Evolutionary conservation across 805 yeast species (phyloP), one percentile per base, ranked within the genome.

Genomic region (Starmera quercuum): DNA sequence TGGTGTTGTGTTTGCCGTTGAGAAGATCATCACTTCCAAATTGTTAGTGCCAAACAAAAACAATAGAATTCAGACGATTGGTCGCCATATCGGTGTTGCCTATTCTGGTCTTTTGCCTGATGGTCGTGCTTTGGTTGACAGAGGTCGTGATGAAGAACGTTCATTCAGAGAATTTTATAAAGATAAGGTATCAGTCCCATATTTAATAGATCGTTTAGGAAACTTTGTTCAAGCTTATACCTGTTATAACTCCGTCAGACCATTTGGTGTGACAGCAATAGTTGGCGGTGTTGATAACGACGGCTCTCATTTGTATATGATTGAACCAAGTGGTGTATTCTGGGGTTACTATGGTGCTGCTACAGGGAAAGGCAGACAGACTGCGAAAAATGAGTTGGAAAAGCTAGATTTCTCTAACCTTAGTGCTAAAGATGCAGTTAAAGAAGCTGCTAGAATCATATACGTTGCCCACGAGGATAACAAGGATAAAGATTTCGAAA

Each of bases 341-440:
- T 94, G 98, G 97, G 99, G 99, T 33, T 92, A 92, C 63, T 71
- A 74, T 35, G 98, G 96, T 40, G 95, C 96, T 26, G 98, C 99
- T 13, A 77, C 97, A 4, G 99, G 99, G 43, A 92, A 90, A 59
- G 99, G 99, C 31, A 78, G 97, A 60, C 99, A 92, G 61, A 75
- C 85, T n/a, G 98, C 98, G 32, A 90, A 90, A 63, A 83, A 90
- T 20, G 98, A 92, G 62, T 72, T 92, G 47, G 99, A 92, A 61
- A 92, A 92, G 59, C 67, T 92, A 38, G 56, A 85, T 45, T 66
- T 78, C 40, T 78, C 77, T 34, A 73, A 70, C 43, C 63, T 94
- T 45, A 64, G 78, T 7, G 83, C 79, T 4, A 73, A 62, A 46
- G 95, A 88, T 15, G 98, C 95, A 5, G 82, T 92, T 25, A 87